Base-by-base conservation (phyloP, 441 rosid genomes). In the Erysimum cheiri region DNA sequence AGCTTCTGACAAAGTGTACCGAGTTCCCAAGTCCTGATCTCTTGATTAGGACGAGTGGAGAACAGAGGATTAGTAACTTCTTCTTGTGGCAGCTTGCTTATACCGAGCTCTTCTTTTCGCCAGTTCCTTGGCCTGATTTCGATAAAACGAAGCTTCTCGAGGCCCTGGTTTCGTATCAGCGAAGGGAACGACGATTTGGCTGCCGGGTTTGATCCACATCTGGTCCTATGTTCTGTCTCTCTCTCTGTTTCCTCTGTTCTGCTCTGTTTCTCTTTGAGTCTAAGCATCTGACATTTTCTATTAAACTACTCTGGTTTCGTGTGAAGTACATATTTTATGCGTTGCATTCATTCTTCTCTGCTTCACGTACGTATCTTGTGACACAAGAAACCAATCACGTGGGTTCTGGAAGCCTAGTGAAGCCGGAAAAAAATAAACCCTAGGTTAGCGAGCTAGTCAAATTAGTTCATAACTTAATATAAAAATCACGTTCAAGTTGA, bases 11-110 rank as follows among this genome's bases (percentile, higher is more conserved):
- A 0, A 61, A 47, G 0, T 69, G 74, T 49, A 59, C 58, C 0
- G 56, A 71, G 48, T 73, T 78, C 4, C 83, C 85, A 8, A 80
- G 76, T 59, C 87, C 85, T 0, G 82, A 82, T 55, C 81, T 81
- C 9, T 14, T 84, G 64, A 72, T 81, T 32, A 73, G 81, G 37
- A 81, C 80, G 19, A 79, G 76, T 4, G 88, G 87, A 0, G 88
- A 80, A 69, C 76, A 74, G 8, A 50, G 85, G 37, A 78, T 79
- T 6, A 85, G 86, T 70, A 80, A 81, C 73, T 83, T 82, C 83
- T 75, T 80, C 37, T 55, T 79, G 10, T 85, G 85, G 88, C 88
- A 84, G 19, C 68, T 78, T 0, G 43, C 65, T 61, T 67, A 71
- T 29, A 76, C 82, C 4, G 72, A 69, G 31, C 80, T 83, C 48